A percentile compares a stretch with the other conserved stretches of the same genome.
Conservation (phyloP, 2,329 filamentous ascomycete genomes). For the Ascochyta pisi region DNA sequence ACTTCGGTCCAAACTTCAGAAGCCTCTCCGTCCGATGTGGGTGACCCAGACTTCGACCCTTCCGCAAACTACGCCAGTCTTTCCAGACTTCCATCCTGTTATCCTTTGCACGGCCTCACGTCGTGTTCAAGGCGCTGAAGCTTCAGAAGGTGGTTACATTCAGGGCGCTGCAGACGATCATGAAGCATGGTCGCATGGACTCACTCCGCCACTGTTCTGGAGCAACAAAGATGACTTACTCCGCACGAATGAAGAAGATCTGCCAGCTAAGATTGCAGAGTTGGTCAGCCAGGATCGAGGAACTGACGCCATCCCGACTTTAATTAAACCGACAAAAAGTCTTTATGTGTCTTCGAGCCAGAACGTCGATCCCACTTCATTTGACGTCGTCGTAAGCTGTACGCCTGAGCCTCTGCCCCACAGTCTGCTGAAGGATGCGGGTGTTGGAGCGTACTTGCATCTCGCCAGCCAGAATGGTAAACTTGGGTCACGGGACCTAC, state of each 20-base stretch:
- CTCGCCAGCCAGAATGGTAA: slow-evolving; percentile 76
- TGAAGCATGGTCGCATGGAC: slow-evolving; percentile 86
- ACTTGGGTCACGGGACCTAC: slow-evolving; percentile 81
- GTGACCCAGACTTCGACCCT: slow-evolving; percentile 71
- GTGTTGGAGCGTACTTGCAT: slow-evolving; percentile 57
- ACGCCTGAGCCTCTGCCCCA: slow-evolving; percentile 49
- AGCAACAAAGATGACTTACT: slow-evolving; percentile 67
- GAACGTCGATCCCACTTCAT: slow-evolving; percentile 46
- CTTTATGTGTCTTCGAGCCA: slow-evolving; percentile 52
- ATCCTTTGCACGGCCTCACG: slow-evolving; percentile 87
- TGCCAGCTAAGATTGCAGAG: slow-evolving; percentile 59
- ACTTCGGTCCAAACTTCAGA: slow-evolving; percentile 65
- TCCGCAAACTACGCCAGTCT: slow-evolving; percentile 56
- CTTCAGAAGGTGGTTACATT: slow-evolving; percentile 78
- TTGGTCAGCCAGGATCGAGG: slow-evolving; percentile 43
- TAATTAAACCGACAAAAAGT: slow-evolving; percentile 51
- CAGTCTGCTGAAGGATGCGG: slow-evolving; percentile 11
- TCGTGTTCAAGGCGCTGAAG: slow-evolving; percentile 71
- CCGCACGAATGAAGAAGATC: slow-evolving; percentile 68
- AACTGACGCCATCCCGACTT: slow-evolving; percentile 38
- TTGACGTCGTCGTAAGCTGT: slow-evolving; percentile 54
- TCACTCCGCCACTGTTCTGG: slow-evolving; percentile 86
- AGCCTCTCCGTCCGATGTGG: slow-evolving; percentile 81
- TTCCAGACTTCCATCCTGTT: slow-evolving; percentile 70
- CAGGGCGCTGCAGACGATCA: slow-evolving; percentile 95